A percentile compares a stretch with the other conserved stretches of the same genome.
These are phyloP conservation scores for Camelina laxa DNA, from an alignment of 345 rosid genomes.

Conservation along the genomic window DNA sequence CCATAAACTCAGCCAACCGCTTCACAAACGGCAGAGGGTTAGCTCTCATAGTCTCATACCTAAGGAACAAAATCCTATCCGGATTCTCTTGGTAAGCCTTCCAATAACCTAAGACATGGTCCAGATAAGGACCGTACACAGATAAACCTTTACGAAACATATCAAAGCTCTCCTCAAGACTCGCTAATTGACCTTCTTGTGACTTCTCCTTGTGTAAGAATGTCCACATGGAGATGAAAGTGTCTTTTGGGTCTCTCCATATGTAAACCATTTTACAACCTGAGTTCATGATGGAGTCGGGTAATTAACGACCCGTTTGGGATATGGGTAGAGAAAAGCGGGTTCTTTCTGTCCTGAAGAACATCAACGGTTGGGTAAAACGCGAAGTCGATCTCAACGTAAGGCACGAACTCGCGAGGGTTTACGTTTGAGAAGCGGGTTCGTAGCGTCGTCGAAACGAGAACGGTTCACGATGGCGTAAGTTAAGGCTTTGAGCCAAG, in stretches of 20 bases:
- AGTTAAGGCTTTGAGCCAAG: conserved; percentile 50
- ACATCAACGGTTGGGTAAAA: conserved; percentile 44
- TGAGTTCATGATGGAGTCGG: conserved; percentile 37
- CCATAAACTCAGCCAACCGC: conserved; percentile 50
- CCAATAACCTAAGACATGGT: conserved; percentile 48
- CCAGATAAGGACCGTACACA: conserved; percentile 49
- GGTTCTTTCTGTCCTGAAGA: conserved; percentile 37
- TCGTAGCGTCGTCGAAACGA: conserved; percentile 23
- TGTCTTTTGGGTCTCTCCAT: conserved; percentile 47
- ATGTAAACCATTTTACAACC: conserved; percentile 48
- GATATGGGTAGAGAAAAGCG: conserved; percentile 46
- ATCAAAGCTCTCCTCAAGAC: conserved; percentile 42
- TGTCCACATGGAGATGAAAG: conserved; percentile 50
- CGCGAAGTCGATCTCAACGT: conserved; percentile 48
- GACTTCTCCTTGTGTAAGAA: conserved; percentile 49
- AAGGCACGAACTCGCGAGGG: conserved; percentile 52
- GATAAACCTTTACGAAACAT: conserved; percentile 46
- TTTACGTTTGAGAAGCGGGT: conserved; percentile 39
- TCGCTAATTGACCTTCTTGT: conserved; percentile 42
- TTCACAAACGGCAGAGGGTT: conserved; percentile 44
- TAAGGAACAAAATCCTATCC: conserved; percentile 40
- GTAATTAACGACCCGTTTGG: conserved; percentile 39
- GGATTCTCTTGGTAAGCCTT: conserved; percentile 40
- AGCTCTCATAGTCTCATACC: conserved; percentile 47
- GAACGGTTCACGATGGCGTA: conserved; percentile 42